phyloP scores from a whole-genome alignment of 2,329 filamentous ascomycete species.

The Xylariaceae sp. region DNA sequence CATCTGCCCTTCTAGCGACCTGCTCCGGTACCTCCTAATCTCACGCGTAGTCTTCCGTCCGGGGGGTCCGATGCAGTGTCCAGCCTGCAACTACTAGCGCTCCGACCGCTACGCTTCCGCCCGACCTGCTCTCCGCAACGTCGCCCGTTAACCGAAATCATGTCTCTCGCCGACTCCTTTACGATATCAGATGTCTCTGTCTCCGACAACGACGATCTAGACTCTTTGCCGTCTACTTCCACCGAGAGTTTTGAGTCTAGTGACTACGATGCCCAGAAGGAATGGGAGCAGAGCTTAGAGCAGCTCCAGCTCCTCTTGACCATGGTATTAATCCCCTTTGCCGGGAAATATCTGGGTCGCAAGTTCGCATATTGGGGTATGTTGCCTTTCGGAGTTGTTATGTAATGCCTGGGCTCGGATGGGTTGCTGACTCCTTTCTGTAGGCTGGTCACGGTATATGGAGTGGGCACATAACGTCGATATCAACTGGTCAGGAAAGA shows the following conservation, averaged over 20 bases:
- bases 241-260: slow-evolving; percentile 47
- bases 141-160: slow-evolving; percentile 26
- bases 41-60: background rate
- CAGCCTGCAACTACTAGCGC: slow-evolving; percentile 24
- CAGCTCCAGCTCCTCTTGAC: slow-evolving; percentile 89
- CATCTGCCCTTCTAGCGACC: background rate
- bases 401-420: background rate
- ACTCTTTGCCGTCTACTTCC: slow-evolving; percentile 59
- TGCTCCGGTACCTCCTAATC: background rate
- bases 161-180: slow-evolving; percentile 45
- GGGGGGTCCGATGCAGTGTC: slow-evolving; percentile 23
- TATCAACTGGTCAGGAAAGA: slow-evolving; percentile 59
- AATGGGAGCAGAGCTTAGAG: slow-evolving; percentile 92
- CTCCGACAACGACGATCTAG: slow-evolving; percentile 53
- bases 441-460: slow-evolving; percentile 92
- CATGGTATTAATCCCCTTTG: slow-evolving; percentile 90
- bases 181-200: slow-evolving; percentile 45
- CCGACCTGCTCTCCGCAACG: slow-evolving; percentile 6
- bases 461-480: slow-evolving; percentile 85
- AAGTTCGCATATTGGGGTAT: slow-evolving; percentile 96
- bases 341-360: slow-evolving; percentile 90
- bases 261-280: slow-evolving; percentile 80
- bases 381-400: slow-evolving; percentile 31
- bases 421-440: slow-evolving; percentile 12
- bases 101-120: slow-evolving; percentile 16